phyloP scores from a whole-genome alignment of 2,329 filamentous ascomycete genomes.

The Hawksworthiomyces lignivorus region DNA sequence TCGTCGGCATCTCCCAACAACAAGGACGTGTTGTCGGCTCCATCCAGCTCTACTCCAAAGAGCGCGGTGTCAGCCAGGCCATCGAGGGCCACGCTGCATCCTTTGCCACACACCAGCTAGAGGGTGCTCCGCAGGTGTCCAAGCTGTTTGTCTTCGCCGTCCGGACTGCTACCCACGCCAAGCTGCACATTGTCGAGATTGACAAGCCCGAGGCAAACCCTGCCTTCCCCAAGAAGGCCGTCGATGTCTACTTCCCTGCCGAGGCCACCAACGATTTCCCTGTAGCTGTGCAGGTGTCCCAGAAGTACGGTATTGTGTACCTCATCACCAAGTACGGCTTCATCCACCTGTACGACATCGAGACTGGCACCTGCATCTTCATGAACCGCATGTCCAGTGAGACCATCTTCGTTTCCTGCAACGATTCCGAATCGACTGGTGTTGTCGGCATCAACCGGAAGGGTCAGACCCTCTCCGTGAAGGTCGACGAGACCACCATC shows the following conservation, averaged over 20 bases:
- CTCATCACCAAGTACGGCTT: conserved; percentile 98
- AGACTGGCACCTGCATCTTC: conserved; percentile 92
- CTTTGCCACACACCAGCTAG: conserved; percentile 82
- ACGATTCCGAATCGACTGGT: conserved; percentile 76
- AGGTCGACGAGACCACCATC: conserved; percentile 82
- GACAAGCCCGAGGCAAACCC: conserved; percentile 88
- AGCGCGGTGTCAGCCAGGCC: conserved; percentile 92
- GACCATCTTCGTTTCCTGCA: conserved; percentile 91
- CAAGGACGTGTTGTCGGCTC: conserved; percentile 89
- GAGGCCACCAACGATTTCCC: conserved; percentile 97
- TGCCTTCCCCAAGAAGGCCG: conserved; percentile 86
- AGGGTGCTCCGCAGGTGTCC: conserved; percentile 82
- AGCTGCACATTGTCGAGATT: conserved; percentile 96
- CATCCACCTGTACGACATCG: conserved; percentile 96
- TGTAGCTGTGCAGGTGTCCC: conserved; percentile 92
- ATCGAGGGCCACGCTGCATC: conserved; percentile 96
- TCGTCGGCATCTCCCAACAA: conserved; percentile 91
- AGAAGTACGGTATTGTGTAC: conserved; percentile 94
- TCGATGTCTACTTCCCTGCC: conserved; percentile 94
- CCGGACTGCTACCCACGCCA: conserved; percentile 78
- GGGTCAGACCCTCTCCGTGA: conserved; percentile 91
- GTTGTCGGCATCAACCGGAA: conserved; percentile 95
- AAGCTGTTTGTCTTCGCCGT: conserved; percentile 97
- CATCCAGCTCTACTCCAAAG: conserved; percentile 95
- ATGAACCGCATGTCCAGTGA: conserved; percentile 99